A percentile compares a stretch with the other conserved stretches of the same genome.
These are phyloP conservation scores for Pseudofabraea citricarpa DNA, from an alignment of 2,329 filamentous ascomycete species.

Conservation along the genomic window DNA sequence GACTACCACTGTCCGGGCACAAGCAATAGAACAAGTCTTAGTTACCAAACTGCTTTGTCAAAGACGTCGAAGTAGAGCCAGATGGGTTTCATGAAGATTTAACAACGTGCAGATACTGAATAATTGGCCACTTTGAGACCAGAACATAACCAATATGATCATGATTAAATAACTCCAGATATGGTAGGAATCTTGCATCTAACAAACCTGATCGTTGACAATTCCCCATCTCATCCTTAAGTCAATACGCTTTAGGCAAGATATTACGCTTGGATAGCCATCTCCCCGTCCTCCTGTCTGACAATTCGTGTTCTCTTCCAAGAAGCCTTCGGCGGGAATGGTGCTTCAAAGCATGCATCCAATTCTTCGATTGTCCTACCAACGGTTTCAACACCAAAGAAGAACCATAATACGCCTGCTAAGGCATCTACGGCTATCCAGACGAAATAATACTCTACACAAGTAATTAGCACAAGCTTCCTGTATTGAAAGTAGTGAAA, in stretches of 20 bases:
- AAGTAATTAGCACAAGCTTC: neutral
- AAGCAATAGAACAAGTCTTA: no score
- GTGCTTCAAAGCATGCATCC: slow-evolving; percentile 13
- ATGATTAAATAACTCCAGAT: no score
- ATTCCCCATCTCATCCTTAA: no score
- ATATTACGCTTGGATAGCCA: slow-evolving; percentile 3
- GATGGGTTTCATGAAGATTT: no score
- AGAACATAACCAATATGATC: no score
- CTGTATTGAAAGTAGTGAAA: neutral
- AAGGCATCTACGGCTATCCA: slow-evolving; percentile 12
- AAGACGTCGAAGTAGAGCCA: no score
- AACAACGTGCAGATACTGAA: no score
- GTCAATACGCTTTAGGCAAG: neutral
- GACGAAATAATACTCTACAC: slow-evolving; percentile 12
- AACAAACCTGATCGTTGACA: no score
- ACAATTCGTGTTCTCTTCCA: slow-evolving; percentile 10
- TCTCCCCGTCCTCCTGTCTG: slow-evolving; percentile 5
- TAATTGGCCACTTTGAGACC: no score
- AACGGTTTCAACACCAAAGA: slow-evolving; percentile 14
- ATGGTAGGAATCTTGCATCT: no score
- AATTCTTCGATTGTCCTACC: slow-evolving; percentile 14
- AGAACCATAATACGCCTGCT: slow-evolving; percentile 12
- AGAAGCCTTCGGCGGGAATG: slow-evolving; percentile 7
- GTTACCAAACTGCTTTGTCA: no score
- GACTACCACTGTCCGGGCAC: no score